Evolutionary conservation across 2,329 filamentous ascomycete species (phyloP), one percentile per base, ranked within the genome.

Genomic region (Fusarium metavorans): DNA sequence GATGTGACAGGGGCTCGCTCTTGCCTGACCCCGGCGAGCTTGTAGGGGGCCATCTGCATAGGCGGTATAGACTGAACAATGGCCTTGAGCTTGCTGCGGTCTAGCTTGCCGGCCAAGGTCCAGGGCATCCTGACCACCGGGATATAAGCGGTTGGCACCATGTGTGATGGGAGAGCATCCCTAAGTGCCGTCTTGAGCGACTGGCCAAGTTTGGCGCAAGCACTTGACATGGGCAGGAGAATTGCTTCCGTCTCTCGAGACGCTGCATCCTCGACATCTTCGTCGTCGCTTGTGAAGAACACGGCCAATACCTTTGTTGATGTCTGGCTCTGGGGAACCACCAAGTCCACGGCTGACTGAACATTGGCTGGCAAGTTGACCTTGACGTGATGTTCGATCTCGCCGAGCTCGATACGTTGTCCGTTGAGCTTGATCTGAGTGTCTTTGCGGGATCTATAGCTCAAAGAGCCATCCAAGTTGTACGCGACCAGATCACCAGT

Each of bases 401-500:
- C 82, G 0, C 72, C 77, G 5, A 89, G 82, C 79, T 89, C 91
- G 48, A 90, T 84, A 35, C 89, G 81, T 67, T 87, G 90, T 13
- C 92, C 92, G 13, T 87, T 85, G 7, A 92, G 80, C 77, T 92
- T 92, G 56, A 91, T 84, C 76, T 92, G 90, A 0, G 84, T 85
- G 71, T 92, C 90, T 70, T 89, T 90, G 16, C 90, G 84, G 16
- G 88, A 88, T 20, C 88, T 68, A 43, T 85, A 88, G 0, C 82
- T 76, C 6, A 89, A 73, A 6, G 79, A 78, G 0, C 85, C 85
- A 43, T 87, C 83, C 0, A 78, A 73, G 39, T 84, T 80, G 43
- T 87, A 87, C 30, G 76, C 74, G 3, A 81, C 87, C 2, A 89
- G 79, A 72, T 89, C 87, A 6, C 87, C 87, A 2, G 87, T 88